Base-by-base conservation (phyloP, 2,329 filamentous ascomycete species). In the Exophiala sp. region DNA sequence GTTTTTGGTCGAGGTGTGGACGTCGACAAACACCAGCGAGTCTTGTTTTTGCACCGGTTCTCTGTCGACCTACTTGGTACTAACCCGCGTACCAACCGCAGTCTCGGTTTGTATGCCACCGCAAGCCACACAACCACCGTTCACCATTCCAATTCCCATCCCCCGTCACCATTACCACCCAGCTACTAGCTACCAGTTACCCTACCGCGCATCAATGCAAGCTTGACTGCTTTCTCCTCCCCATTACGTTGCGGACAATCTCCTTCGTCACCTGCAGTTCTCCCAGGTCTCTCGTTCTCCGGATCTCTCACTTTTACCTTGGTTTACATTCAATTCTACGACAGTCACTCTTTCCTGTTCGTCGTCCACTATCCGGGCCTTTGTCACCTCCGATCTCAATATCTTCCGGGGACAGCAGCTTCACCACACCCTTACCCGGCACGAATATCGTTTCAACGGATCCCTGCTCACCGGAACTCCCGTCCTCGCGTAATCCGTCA, bases 321-420 rank as follows among this genome's bases (percentile, higher is more conserved):
- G 16, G 29, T 39, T 9, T n/a, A 9, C 18, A 19, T 18, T 18
- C 27, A 24, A 32, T 8, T 22, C 23, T 38, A 54, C 58, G 57
- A 60, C 58, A 58, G 58, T 60, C 58, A 44, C 58, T 60, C 58
- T 45, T 59, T 60, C 48, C 43, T 50, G 13, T 50, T 49, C 58
- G 54, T 60, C 57, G 56, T 58, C 38, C 30, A 29, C 38, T 11
- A 29, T 24, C 10, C 37, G 13, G 4, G 5, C 34, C 7, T 16
- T 37, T 8, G 5, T 34, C 29, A 41, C 21, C 23, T 35, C 45
- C 18, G 37, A 39, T 21, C 34, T 46, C 22, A 21, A 24, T 10
- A 24, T 14, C 18, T 14, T 24, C 11, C 23, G n/a, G 24, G 22
- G 21, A 19, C 23, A 34, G 21, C 34, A 50, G 22, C 43, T 19